Evolutionary conservation across 2,329 filamentous ascomycete genomes (phyloP).

Genomic region (Pseudogymnoascus sp.): DNA sequence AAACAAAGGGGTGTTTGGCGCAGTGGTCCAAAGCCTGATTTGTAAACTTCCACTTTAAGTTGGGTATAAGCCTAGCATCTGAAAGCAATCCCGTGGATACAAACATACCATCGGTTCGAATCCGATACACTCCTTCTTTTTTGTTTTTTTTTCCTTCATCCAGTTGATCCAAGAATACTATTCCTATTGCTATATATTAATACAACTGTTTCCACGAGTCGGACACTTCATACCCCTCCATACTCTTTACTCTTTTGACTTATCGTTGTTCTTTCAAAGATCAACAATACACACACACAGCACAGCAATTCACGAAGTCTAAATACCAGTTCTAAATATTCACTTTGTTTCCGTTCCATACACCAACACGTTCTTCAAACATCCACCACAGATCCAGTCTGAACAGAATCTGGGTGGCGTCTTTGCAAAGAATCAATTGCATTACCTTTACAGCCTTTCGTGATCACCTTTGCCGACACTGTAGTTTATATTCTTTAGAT

Average conservation of each 20-base stretch:
- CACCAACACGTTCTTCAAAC: background rate
- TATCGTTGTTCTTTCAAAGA: background rate
- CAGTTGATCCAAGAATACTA: background rate
- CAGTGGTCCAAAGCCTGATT: background rate
- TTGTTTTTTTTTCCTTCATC: background rate
- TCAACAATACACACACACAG: background rate
- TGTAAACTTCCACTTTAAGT: background rate
- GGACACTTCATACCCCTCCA: background rate
- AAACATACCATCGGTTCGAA: background rate
- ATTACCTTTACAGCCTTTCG: slow-evolving; percentile 54
- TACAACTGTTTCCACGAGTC: background rate
- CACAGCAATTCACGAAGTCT: background rate
- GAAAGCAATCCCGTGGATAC: background rate
- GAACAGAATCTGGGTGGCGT: background rate
- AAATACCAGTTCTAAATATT: background rate
- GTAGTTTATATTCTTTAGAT: slow-evolving; percentile 37
- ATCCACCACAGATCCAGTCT: background rate
- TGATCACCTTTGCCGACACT: slow-evolving; percentile 27
- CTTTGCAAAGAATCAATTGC: background rate
- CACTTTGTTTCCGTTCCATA: background rate
- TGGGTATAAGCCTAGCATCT: background rate
- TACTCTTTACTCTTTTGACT: background rate
- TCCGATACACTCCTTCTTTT: background rate
- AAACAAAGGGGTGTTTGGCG: background rate
- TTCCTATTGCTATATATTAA: background rate